phyloP scores from a whole-genome alignment of 148 eudicot species.

The Persicaria maculosa region DNA sequence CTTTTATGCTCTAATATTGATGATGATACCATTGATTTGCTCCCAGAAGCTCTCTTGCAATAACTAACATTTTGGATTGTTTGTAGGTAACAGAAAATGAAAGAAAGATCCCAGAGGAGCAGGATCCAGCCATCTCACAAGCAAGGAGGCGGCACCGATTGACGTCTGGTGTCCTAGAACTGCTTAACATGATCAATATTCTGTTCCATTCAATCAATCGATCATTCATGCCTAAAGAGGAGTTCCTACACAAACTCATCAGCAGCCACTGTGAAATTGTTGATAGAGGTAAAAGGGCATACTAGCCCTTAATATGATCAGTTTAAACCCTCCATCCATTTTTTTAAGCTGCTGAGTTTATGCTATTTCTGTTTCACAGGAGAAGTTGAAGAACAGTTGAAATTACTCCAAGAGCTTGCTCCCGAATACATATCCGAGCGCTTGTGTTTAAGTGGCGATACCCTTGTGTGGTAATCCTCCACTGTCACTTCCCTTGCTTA shows the following conservation, averaged over 20 bases:
- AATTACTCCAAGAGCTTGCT: conserved; percentile 57
- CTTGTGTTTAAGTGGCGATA: conserved; percentile 45
- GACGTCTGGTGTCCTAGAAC: conserved; percentile 59
- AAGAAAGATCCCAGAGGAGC: conserved; percentile 34
- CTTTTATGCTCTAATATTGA: conserved; percentile 18
- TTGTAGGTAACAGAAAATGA: conserved; percentile 73
- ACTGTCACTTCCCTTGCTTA: background rate
- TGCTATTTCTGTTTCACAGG: conserved; percentile 23
- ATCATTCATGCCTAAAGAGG: conserved; percentile 65
- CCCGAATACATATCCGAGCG: conserved; percentile 72
- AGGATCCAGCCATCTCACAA: conserved; percentile 60
- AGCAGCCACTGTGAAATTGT: conserved; percentile 41
- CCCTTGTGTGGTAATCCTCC: conserved; percentile 49
- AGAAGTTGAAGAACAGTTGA: conserved; percentile 77
- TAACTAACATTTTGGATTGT: conserved; percentile 32
- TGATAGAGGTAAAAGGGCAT: conserved; percentile 46
- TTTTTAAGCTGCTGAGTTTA: conserved; percentile 4
- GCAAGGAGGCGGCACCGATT: conserved; percentile 54
- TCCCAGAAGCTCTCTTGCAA: conserved; percentile 48
- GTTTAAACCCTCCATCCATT: background rate
- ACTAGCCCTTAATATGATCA: background rate
- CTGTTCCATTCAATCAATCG: conserved; percentile 68
- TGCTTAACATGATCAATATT: conserved; percentile 55
- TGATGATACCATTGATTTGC: conserved; percentile 43
- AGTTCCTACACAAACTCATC: conserved; percentile 54